These are phyloP conservation scores for Coniophora puteana DNA, from an alignment of 1,284 basidiomycete genomes.

Conservation along the genomic window DNA sequence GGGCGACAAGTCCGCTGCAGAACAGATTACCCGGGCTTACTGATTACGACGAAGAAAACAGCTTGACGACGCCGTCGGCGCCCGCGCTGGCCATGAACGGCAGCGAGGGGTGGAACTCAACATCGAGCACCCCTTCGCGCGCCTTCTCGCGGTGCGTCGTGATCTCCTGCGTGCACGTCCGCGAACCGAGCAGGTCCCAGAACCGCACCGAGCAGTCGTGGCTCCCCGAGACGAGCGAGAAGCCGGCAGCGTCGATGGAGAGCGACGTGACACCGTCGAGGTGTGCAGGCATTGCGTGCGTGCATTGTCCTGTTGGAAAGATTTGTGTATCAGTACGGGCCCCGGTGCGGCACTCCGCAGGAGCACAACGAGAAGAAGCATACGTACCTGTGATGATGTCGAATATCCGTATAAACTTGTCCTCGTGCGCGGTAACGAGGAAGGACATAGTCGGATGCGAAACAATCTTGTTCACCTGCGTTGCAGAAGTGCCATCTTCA, in stretches of 20 bases:
- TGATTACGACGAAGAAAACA: constrained; percentile 84
- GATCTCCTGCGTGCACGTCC: constrained; percentile 87
- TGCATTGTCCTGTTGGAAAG: constrained; percentile 67
- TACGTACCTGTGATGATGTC: constrained; percentile 76
- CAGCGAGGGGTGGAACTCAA: constrained; percentile 80
- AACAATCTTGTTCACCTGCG: constrained; percentile 87
- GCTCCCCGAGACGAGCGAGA: constrained; percentile 86
- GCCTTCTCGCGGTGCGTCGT: constrained; percentile 85
- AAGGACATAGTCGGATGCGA: constrained; percentile 91
- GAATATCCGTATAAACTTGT: constrained; percentile 89
- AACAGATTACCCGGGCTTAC: too few species aligned
- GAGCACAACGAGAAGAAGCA: background rate
- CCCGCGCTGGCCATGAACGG: constrained; percentile 91
- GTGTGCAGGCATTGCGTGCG: constrained; percentile 88
- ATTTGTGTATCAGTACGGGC: too few species aligned
- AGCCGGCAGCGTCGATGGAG: constrained; percentile 83
- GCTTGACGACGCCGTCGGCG: constrained; percentile 91
- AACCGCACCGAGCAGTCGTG: constrained; percentile 94
- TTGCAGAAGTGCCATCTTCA: constrained; percentile 64
- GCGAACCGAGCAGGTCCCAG: constrained; percentile 88
- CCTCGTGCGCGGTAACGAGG: constrained; percentile 90
- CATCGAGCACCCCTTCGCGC: constrained; percentile 86
- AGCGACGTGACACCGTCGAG: constrained; percentile 89
- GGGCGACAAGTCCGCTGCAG: too few species aligned
- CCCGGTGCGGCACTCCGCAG: constrained; percentile 8